A percentile compares a stretch with the other conserved stretches of the same genome.
Conservation (phyloP, 225 moss, liverwort and hornwort genomes). For the Polytrichum commune region DNA sequence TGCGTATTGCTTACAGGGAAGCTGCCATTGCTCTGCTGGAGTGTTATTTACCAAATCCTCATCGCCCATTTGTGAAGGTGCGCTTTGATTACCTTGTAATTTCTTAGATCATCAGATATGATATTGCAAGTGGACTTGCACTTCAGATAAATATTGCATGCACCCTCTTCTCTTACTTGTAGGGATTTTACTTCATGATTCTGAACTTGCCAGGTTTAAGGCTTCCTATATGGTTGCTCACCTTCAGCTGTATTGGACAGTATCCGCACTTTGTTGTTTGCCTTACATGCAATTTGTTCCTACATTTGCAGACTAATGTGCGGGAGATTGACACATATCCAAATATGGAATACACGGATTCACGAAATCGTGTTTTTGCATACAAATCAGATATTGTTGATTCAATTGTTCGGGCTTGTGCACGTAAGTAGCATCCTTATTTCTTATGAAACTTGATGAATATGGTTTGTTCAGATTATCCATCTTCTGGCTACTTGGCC, state of each 20-base stretch:
- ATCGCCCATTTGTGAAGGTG: conserved; percentile 89
- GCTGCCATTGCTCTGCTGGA: conserved; percentile 88
- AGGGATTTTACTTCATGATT: too few relatives aligned
- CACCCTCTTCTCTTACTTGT: background rate
- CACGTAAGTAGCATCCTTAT: conserved; percentile 58
- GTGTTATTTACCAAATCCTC: conserved; percentile 76
- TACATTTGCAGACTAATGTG: conserved; percentile 65
- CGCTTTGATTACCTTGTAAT: background rate
- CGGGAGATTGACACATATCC: conserved; percentile 90
- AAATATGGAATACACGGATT: conserved; percentile 84
- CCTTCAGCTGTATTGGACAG: background rate
- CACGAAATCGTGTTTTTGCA: conserved; percentile 78
- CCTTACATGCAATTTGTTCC: conserved; percentile 5
- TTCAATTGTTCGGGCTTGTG: conserved; percentile 91
- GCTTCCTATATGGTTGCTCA: too few relatives aligned
- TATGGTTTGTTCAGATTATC: too few relatives aligned
- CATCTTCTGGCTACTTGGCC: too few relatives aligned
- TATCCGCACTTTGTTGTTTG: too few relatives aligned
- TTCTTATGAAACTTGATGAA: background rate
- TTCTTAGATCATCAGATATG: too few relatives aligned
- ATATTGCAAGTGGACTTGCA: too few relatives aligned
- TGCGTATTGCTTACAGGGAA: conserved; percentile 93
- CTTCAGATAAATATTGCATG: background rate
- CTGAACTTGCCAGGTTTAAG: too few relatives aligned
- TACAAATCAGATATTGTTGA: conserved; percentile 75